Conservation (phyloP, 371 early-diverging fungal species). For the Smittium culicis region DNA sequence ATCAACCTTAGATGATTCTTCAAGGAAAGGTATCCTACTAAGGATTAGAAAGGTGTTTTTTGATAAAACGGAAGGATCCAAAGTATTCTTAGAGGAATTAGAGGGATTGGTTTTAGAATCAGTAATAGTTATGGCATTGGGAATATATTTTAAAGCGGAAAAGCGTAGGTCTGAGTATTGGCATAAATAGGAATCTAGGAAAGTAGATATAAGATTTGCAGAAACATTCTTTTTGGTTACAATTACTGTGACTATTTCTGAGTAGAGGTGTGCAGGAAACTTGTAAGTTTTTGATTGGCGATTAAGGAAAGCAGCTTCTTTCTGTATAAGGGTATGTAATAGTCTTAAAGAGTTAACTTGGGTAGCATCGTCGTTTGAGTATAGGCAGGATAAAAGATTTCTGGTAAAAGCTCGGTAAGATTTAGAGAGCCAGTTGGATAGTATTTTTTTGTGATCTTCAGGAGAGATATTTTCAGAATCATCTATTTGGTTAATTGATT, state of each 20-base stretch:
- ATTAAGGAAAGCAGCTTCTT: conserved; percentile 38
- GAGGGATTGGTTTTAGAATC: too few species aligned
- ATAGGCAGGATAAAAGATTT: conserved; percentile 35
- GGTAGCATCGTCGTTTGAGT: conserved; percentile 50
- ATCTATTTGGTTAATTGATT: conserved; percentile 6
- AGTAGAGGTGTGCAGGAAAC: conserved; percentile 26
- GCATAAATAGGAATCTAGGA: conserved; percentile 55
- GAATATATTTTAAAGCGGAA: conserved; percentile 55
- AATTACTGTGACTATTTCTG: conserved; percentile 39
- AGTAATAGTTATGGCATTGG: neutral
- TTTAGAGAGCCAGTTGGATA: conserved; percentile 56
- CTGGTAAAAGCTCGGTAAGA: conserved; percentile 47
- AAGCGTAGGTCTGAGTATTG: conserved; percentile 68
- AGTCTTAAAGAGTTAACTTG: conserved; percentile 56
- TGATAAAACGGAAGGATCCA: too few species aligned
- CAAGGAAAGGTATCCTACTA: too few species aligned
- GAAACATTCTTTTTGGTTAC: conserved; percentile 40
- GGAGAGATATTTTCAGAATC: conserved; percentile 12
- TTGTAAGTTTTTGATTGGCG: conserved; percentile 21
- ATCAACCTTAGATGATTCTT: conserved; percentile 17
- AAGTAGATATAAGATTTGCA: conserved; percentile 40
- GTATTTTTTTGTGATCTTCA: conserved; percentile 32
- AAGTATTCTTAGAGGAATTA: too few species aligned
- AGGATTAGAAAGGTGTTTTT: too few species aligned
- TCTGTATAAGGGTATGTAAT: conserved; percentile 43